These are phyloP conservation scores for Arthrobotrys megalospora DNA, from an alignment of 2,329 filamentous ascomycete species.

Conservation along the genomic window DNA sequence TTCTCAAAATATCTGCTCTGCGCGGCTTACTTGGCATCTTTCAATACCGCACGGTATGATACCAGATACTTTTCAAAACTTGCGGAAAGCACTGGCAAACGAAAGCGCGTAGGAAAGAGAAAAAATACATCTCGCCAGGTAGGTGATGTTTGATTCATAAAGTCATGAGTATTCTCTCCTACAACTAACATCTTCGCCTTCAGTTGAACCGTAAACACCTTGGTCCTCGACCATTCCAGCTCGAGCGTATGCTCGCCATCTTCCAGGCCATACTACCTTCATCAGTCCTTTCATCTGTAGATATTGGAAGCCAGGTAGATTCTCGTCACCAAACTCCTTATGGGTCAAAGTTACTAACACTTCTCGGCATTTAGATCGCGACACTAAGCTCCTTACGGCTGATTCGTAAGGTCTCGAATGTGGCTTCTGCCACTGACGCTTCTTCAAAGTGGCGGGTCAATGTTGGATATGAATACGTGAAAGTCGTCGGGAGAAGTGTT, in stretches of 20 bases:
- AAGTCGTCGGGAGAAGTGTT: conserved; percentile 79
- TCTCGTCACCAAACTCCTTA: no score
- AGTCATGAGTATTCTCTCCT: background rate
- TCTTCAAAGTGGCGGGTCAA: conserved; percentile 83
- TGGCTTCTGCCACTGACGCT: conserved; percentile 71
- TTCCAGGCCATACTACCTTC: conserved; percentile 77
- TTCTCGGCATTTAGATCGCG: conserved; percentile 71
- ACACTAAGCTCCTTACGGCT: conserved; percentile 80
- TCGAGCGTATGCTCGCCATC: conserved; percentile 84
- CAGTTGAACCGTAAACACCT: conserved; percentile 82
- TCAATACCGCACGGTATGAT: conserved; percentile 83
- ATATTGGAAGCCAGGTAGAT: conserved; percentile 70
- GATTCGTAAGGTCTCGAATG: conserved; percentile 76
- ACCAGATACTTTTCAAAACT: conserved; percentile 81
- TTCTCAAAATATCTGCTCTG: conserved; percentile 82
- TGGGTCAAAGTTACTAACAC: no score
- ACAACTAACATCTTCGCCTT: background rate
- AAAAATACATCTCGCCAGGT: conserved; percentile 69
- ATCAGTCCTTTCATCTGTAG: conserved; percentile 68
- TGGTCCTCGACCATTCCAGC: conserved; percentile 81
- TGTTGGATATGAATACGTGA: conserved; percentile 82
- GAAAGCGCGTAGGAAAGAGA: conserved; percentile 59
- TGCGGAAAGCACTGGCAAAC: conserved; percentile 62
- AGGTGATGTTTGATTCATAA: conserved; percentile 63
- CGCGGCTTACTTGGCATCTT: conserved; percentile 84